phyloP scores from a whole-genome alignment of 2,329 filamentous ascomycete genomes.

The Chaetomiaceae sp. region DNA sequence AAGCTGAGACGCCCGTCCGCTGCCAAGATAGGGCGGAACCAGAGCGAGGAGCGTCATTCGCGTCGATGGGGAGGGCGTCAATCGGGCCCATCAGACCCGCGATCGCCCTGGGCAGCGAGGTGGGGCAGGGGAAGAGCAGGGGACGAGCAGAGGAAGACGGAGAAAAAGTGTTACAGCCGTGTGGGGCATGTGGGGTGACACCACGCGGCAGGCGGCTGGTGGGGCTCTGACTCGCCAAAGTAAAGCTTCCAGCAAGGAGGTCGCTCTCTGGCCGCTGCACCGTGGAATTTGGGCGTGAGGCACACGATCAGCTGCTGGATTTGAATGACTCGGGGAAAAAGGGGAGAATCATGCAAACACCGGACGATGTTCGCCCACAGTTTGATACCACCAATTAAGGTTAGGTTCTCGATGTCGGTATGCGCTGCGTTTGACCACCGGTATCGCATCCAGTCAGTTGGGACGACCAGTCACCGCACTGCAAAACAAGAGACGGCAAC shows the following conservation, averaged over 20 bases:
- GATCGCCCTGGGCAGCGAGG: constrained; percentile 1
- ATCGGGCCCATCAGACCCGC: too few species aligned
- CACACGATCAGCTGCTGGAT: not conserved
- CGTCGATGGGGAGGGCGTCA: not conserved
- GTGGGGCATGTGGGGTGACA: too few species aligned
- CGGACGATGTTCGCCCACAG: not conserved
- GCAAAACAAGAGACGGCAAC: too few species aligned
- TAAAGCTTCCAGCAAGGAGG: too few species aligned
- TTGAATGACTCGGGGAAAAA: not conserved
- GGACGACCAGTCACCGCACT: too few species aligned
- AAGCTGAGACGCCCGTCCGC: constrained; percentile 7
- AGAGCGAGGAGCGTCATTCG: not conserved
- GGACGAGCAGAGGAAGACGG: too few species aligned
- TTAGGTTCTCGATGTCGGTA: too few species aligned
- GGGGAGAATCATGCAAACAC: not conserved
- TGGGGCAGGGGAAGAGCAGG: constrained; percentile 9
- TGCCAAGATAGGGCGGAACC: constrained; percentile 1
- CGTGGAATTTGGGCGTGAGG: too few species aligned
- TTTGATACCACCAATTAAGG: not conserved
- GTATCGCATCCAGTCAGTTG: too few species aligned
- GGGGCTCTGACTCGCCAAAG: not conserved
- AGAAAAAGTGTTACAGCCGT: constrained; percentile 7
- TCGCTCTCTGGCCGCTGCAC: too few species aligned
- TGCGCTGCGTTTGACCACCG: too few species aligned
- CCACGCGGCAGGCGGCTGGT: too few species aligned